Base-by-base conservation (phyloP, 2,329 filamentous ascomycete species). In the Cladophialophora yegresii region DNA sequence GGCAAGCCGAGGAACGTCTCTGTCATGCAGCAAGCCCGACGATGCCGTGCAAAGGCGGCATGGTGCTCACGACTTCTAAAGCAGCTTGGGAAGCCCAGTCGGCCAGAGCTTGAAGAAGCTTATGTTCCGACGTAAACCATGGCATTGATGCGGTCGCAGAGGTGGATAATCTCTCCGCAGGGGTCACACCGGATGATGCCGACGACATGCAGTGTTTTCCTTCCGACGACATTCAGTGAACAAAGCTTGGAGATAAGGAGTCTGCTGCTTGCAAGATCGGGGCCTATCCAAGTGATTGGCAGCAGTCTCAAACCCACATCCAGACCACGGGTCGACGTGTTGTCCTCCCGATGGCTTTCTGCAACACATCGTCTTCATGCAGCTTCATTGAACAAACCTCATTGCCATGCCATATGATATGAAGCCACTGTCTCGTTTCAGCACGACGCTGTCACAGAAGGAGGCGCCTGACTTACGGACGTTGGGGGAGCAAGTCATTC, bases 61-160 rank as follows among this genome's bases (percentile, higher is more conserved):
- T 73, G 45, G 65, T 65, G 49, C 71, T 68, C 60, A 72, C 70
- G 23, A 58, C 47, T 26, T 55, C 67, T 13, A 54, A 36, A 8
- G 71, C 70, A 4, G 47, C 72, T 43, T 72, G 71, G 71, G 62
- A 69, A 40, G 70, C 71, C 22, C 36, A 40, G 23, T 66, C 54
- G 23, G 65, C 69, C 36, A 55, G 47, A n/a, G 62, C 23, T n/a
- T 65, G 63, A 40, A 50, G 53, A 49, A 65, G 60, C 61, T n/a
- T 16, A 7, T 61, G 56, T 36, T 54, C 23, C 16, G 56, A 54
- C 23, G 50, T 22, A 1, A 51, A 64, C n/a, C 20, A 22, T 54
- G 4, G 47, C 10, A 13, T 45, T 54, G 10, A 28, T 61, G 30
- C 58, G 9, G 8, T 13, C 5, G 16, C 32, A 16, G 56, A 50